Percentiles rank a stretch among this genome's conserved stretches.
Evolutionary conservation across 2,329 filamentous ascomycete species (phyloP).

Genomic region (Colletotrichum sp.): DNA sequence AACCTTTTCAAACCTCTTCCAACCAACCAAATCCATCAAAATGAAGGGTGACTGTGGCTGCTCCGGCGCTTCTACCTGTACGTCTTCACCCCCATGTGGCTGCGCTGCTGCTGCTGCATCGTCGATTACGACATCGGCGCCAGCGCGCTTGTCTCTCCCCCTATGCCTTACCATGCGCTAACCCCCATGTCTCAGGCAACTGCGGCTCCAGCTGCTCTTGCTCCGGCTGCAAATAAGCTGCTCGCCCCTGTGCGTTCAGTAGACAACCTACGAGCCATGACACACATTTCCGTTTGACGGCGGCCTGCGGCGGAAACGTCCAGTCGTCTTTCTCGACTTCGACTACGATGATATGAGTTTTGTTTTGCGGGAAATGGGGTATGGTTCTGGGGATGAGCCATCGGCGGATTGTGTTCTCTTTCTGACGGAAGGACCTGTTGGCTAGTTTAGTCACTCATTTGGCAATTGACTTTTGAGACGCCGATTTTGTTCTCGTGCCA

Average conservation of each 20-base stretch:
- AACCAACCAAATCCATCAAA: slow-evolving; percentile 21
- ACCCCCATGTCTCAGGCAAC: slow-evolving; percentile 17
- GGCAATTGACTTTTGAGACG: slow-evolving; percentile 5
- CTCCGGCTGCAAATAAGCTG: slow-evolving; percentile 15
- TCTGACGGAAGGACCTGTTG: background rate
- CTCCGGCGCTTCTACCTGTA: slow-evolving; percentile 25
- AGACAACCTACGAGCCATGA: background rate
- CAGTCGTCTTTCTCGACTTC: background rate
- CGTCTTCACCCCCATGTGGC: background rate
- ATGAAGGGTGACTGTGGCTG: slow-evolving; percentile 28
- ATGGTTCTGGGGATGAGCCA: background rate
- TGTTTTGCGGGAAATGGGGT: background rate
- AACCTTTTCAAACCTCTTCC: background rate
- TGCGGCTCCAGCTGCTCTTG: slow-evolving; percentile 25
- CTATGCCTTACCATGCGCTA: background rate
- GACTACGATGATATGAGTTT: background rate
- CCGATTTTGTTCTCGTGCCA: background rate
- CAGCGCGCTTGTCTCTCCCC: background rate
- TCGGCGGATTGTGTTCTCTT: background rate
- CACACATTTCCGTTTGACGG: background rate
- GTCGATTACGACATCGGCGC: background rate
- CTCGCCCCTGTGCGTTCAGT: background rate
- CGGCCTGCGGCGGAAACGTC: background rate
- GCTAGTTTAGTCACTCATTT: slow-evolving; percentile 12
- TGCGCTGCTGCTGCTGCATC: background rate